Conservation (phyloP, 352 stramenopile genomes). For the Globisporangium viniferum region DNA sequence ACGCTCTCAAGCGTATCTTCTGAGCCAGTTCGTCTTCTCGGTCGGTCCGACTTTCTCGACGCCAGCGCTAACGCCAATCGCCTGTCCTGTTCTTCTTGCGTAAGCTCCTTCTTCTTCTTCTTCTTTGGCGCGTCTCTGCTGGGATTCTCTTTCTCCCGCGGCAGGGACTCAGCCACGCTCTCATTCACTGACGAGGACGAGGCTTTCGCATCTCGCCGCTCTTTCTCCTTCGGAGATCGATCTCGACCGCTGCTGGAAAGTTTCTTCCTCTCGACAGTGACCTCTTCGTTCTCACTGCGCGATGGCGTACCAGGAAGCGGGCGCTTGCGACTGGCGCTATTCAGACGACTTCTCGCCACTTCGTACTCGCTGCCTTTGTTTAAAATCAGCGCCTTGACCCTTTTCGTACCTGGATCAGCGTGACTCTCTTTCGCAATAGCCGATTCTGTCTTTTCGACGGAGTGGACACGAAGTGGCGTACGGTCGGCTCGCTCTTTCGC, state of each 20-base stretch:
- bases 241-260: constrained; percentile 1
- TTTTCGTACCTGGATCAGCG: background rate
- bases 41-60: constrained; percentile 7
- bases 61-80: background rate
- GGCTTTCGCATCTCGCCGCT: background rate
- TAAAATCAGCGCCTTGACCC: background rate
- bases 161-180: background rate
- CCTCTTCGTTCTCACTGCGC: background rate
- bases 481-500: constrained; percentile 14
- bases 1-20: background rate
- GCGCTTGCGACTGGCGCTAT: constrained; percentile 14
- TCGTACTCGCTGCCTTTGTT: background rate
- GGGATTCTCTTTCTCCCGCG: background rate
- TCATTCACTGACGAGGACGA: background rate
- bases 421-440: background rate
- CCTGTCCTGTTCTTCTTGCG: constrained; percentile 1
- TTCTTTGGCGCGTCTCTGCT: background rate
- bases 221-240: background rate
- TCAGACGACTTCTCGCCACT: background rate
- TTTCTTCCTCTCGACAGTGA: background rate
- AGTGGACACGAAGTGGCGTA: background rate
- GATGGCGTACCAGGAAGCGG: constrained; percentile 7
- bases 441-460: background rate
- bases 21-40: background rate
- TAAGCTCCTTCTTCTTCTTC: background rate